Evolutionary conservation across 768 basidiomycete genomes (phyloP), one percentile per base, ranked within the genome.

Genomic region (Podaxis pistillaris): DNA sequence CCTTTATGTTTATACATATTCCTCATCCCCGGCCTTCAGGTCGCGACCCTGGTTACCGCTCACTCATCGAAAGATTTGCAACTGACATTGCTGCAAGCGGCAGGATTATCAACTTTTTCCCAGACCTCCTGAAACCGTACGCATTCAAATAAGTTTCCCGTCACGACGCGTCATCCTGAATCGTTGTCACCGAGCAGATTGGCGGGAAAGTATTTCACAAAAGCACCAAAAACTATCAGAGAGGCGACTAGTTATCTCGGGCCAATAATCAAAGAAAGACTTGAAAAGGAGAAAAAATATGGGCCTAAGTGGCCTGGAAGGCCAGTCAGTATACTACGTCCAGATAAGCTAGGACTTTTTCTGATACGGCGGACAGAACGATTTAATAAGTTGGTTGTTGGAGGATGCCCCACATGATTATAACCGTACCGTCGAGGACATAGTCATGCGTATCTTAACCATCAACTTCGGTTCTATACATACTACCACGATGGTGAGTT

Each of bases 391-490:
- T 24, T 68, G 67, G 67, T 41, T 68, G 8, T 37, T 68, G 22
- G 64, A 68, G 2, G 49, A 52, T 17, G 60, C 67, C 1, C 58
- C 67, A 9, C 40, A 59, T 36, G 65, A 59, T 13, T 46, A 57
- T 26, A 58, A 62, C 46, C 56, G 24, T 4, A 51, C 58, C 22
- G 55, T 67, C 1, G 47, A 64, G 7, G 64, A 68, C 1, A 60
- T 79, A 0, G 65, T 68, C 1, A 60, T 69, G 68, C 64, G 74
- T 7, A 66, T 81, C 12, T 68, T 82, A n/a, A 44, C 71, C 1
- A 54, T 79, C 26, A 82, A 81, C 66, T 75, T 80, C 46, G 77
- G 74, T 0, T 71, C 78, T 8, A 76, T 73, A 26, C 81, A 83
- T 60, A 82, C 81, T 0, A 70, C 75, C 1, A 72, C 79, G 4